Percentiles rank a stretch among this genome's conserved stretches.
Evolutionary conservation across 1,284 basidiomycete species (phyloP).

Genomic region (Hymenochaete sp.): DNA sequence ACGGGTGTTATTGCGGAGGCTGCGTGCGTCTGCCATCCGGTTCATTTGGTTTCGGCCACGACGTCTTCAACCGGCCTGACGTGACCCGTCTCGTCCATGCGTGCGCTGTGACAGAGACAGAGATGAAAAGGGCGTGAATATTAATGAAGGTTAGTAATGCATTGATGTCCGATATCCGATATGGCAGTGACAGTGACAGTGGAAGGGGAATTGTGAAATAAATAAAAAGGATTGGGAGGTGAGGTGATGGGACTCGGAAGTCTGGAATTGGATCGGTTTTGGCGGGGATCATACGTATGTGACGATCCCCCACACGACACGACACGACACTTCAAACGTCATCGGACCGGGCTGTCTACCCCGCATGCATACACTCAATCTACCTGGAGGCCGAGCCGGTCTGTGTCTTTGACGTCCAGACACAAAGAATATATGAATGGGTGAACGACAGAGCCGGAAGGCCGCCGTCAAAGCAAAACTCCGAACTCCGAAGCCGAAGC

Average conservation of each 20-base stretch:
- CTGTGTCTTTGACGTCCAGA: not conserved
- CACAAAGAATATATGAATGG: not conserved
- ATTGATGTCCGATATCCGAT: not conserved
- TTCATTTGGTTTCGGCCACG: not conserved
- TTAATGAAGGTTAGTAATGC: not conserved
- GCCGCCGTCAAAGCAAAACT: not conserved
- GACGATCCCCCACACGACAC: too few relatives aligned
- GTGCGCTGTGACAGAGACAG: slow-evolving; percentile 12
- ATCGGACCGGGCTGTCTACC: too few relatives aligned
- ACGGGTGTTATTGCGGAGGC: not conserved
- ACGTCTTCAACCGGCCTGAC: slow-evolving; percentile 15
- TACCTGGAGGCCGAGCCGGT: too few relatives aligned
- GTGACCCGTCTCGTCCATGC: slow-evolving; percentile 18
- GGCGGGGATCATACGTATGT: too few relatives aligned
- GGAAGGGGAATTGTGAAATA: not conserved
- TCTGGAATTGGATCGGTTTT: too few relatives aligned
- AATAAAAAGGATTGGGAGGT: too few relatives aligned
- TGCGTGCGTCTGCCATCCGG: not conserved
- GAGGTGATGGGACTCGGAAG: too few relatives aligned
- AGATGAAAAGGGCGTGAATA: too few relatives aligned
- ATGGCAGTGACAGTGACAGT: not conserved
- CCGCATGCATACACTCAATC: too few relatives aligned
- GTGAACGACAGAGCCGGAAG: not conserved
- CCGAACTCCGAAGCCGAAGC: not conserved
- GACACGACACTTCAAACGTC: too few relatives aligned